Percentiles rank a stretch among this genome's conserved stretches.
phyloP scores from a whole-genome alignment of 495 filamentous ascomycete species.

The Aspergillus leporis region DNA sequence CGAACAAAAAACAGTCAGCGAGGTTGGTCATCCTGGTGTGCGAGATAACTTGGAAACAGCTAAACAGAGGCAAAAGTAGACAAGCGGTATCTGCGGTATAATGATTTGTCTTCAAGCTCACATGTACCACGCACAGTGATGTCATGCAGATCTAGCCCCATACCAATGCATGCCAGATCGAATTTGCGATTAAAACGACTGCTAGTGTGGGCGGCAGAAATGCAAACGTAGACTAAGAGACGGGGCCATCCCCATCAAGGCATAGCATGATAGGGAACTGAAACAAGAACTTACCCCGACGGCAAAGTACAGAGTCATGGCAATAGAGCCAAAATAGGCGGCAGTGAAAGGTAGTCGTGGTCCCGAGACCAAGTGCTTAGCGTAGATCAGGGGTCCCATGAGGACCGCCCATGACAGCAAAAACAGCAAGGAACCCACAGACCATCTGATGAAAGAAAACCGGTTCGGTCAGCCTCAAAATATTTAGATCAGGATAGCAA shows the following conservation, averaged over 20 bases:
- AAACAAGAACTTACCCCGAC: conserved; percentile 70
- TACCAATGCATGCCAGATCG: neutral
- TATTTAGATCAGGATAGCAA: conserved; percentile 7
- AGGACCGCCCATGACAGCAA: conserved; percentile 90
- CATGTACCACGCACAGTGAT: conserved; percentile 1
- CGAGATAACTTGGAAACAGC: neutral
- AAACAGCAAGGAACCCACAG: conserved; percentile 87
- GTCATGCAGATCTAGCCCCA: conserved; percentile 3
- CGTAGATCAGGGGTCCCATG: conserved; percentile 83
- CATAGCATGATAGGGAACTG: conserved; percentile 15
- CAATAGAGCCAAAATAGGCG: conserved; percentile 95
- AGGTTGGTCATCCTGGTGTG: neutral
- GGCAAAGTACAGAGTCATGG: conserved; percentile 85
- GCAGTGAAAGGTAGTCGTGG: conserved; percentile 91
- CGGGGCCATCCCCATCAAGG: conserved; percentile 4
- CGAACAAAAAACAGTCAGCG: conserved; percentile 17
- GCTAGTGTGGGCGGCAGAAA: neutral
- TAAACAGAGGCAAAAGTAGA: conserved; percentile 2
- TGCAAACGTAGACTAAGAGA: neutral
- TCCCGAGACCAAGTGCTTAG: conserved; percentile 80
- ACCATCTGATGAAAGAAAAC: conserved; percentile 66
- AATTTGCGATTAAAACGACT: neutral
- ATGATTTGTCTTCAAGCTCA: neutral
- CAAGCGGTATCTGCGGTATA: conserved; percentile 9
- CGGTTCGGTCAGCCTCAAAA: conserved; percentile 26